Evolutionary conservation across 495 filamentous ascomycete genomes (phyloP), one percentile per base, ranked within the genome.

Genomic region (Trichodelitschia bisporula): DNA sequence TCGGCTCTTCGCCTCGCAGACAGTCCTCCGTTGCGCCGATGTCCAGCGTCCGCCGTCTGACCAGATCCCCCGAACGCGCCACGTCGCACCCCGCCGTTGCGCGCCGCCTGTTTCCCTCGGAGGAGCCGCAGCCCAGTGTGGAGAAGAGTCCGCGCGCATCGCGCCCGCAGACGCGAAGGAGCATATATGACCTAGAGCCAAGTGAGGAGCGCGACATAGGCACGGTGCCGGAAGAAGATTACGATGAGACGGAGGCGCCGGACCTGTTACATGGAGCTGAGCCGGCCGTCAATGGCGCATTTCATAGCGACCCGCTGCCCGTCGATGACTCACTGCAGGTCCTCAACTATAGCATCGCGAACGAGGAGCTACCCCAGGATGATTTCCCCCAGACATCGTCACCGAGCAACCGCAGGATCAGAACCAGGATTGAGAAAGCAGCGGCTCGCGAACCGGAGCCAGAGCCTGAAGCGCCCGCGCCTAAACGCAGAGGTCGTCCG

Each of bases 1-100:
- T 35, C 13, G 29, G 27, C 5, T 28, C 27, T 12, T 31, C 33
- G 6, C 33, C 33, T 5, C 26, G 12, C 12, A 6, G 33, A 12
- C 27, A 11, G 11, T 32, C 33, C n/a, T 33, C 31, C 21, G n/a
- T 33, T 4, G 31, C 6, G 6, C 31, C 31, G 4, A 4, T 4
- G 4, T 30, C 31, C 5, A 11, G 8, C 13, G 6, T 15, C 5
- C 29, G 26, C 26, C 8, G 8, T 14, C 15, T 16, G 9, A 6
- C 6, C 15, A 14, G 8, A 15, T 29, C 26, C 9, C 26, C 26
- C 14, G 15, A 12, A 12, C 26, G 26, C 15, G 15, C 26, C 6
- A 15, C 5, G 6, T 16, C 9, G 15, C 9, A 12, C 26, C 10
- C 26, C 6, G 9, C 26, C 6, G 26, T 29, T 8, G 17, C 10